These are phyloP conservation scores for Trametes sp. DNA, from an alignment of 1,284 basidiomycete species.

Conservation along the genomic window DNA sequence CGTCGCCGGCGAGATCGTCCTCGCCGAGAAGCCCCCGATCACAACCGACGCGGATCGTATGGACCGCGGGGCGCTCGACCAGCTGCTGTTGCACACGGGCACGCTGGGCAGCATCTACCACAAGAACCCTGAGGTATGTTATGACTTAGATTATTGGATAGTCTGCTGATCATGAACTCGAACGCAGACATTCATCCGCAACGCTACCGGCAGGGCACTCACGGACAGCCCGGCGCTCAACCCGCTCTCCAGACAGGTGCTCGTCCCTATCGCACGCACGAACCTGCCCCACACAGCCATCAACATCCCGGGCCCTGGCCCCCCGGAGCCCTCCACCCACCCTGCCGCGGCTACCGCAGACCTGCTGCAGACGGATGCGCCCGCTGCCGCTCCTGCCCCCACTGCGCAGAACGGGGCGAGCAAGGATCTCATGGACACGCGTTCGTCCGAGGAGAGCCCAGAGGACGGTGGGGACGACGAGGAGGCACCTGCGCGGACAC, in stretches of 20 bases:
- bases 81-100: slow-evolving; percentile 82
- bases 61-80: slow-evolving; percentile 95
- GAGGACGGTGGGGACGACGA: slow-evolving; percentile 42
- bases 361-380: slow-evolving; percentile 20
- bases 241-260: slow-evolving; percentile 70
- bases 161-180: not conserved
- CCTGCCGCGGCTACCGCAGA: slow-evolving; percentile 15
- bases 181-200: slow-evolving; percentile 83
- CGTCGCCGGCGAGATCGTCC: slow-evolving; percentile 90
- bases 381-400: not conserved
- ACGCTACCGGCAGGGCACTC: slow-evolving; percentile 76
- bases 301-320: slow-evolving; percentile 71
- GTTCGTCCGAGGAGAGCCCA: slow-evolving; percentile 38
- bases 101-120: slow-evolving; percentile 89
- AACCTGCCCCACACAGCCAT: slow-evolving; percentile 57
- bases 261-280: slow-evolving; percentile 66
- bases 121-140: slow-evolving; percentile 83
- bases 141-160: slow-evolving; percentile 6
- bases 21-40: slow-evolving; percentile 94
- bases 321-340: slow-evolving; percentile 52
- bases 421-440: slow-evolving; percentile 28
- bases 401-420: slow-evolving; percentile 20
- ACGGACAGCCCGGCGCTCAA: slow-evolving; percentile 83
- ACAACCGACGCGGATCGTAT: slow-evolving; percentile 98
- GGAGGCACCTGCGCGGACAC: slow-evolving; percentile 31